Evolutionary conservation across 805 yeast genomes (phyloP), one percentile per base, ranked within the genome.

Genomic region (Starmerella stigmatis): DNA sequence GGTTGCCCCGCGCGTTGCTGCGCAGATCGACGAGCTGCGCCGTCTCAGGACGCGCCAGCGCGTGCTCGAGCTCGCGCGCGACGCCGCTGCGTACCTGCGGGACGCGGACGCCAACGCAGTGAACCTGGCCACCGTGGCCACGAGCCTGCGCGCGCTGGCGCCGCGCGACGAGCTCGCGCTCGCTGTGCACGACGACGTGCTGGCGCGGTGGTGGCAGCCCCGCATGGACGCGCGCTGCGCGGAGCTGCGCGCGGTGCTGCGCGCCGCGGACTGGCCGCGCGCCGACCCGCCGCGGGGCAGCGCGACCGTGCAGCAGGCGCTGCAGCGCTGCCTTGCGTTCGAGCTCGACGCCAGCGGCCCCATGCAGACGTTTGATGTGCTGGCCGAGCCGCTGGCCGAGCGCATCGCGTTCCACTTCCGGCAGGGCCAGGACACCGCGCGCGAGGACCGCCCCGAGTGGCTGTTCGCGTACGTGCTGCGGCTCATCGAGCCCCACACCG

Each of bases 361-460:
- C n/a, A 23, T 36, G 40, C 45, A 36, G 4, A 74, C 75, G 0
- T 61, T 78, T 32, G 70, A 68, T 33, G 57, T 65, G 0, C 58
- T 81, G 25, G 58, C 73, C 3, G 59, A 62, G 21, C 73, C 74
- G 1, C 65, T 79, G 23, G 62, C 64, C 7, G 52, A 67, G 11
- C 67, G 82, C 33, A 76, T 82, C 56, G 63, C 67, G 32, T 81
- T 64, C 61, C 85, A 82, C 57, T 81, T 81, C 56, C 29, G 40
- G 11, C 65, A 73, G 4, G 63, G 69, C 23, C 65, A 61, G 31
- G 81, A 78, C 27, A 81, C 88, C 0, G 79, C 79, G 54, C 71
- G 75, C 36, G 56, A 75, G 21, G 78, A 79, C 46, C 76, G 76
- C 55, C 88, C 89, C 1, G 88, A 81, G 57, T 81, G 85, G 80